Evolutionary conservation across 2,329 filamentous ascomycete genomes (phyloP).

Genomic region (Diplocarpon mali): DNA sequence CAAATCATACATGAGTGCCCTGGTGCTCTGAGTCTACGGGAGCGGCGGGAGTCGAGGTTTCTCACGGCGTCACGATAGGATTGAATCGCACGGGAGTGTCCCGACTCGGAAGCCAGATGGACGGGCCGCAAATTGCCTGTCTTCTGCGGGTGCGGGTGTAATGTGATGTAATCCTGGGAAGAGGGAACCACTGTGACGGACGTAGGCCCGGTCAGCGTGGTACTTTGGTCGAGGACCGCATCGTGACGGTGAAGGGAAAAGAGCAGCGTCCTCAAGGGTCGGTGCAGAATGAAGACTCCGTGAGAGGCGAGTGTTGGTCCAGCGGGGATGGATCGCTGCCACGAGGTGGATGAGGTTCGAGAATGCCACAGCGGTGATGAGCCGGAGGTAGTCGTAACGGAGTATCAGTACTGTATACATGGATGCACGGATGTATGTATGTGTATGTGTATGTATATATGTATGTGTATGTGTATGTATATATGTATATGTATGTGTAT

Average conservation of each 20-base stretch:
- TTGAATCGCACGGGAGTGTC: constrained; percentile 2
- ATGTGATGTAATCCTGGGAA: no score
- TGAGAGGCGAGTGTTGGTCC: not conserved
- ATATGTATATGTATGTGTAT: not conserved
- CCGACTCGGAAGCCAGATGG: not conserved
- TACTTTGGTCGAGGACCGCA: no score
- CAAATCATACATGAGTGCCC: not conserved
- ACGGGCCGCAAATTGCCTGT: no score
- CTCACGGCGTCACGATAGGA: not conserved
- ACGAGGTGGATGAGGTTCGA: no score
- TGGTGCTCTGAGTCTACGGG: not conserved
- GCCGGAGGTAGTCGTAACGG: no score
- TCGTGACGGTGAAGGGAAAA: no score
- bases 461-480: not conserved
- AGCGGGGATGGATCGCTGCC: not conserved
- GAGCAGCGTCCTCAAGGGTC: no score
- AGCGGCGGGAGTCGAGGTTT: not conserved
- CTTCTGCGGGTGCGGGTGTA: no score
- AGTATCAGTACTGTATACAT: not conserved
- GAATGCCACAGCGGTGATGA: no score
- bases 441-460: not conserved
- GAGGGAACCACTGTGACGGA: no score
- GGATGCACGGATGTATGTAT: not conserved
- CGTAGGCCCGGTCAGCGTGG: no score
- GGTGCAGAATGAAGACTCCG: no score